Percentiles rank a stretch among this genome's conserved stretches.
Conservation (phyloP, 1,284 basidiomycete genomes). For the Coriolopsis trogii region DNA sequence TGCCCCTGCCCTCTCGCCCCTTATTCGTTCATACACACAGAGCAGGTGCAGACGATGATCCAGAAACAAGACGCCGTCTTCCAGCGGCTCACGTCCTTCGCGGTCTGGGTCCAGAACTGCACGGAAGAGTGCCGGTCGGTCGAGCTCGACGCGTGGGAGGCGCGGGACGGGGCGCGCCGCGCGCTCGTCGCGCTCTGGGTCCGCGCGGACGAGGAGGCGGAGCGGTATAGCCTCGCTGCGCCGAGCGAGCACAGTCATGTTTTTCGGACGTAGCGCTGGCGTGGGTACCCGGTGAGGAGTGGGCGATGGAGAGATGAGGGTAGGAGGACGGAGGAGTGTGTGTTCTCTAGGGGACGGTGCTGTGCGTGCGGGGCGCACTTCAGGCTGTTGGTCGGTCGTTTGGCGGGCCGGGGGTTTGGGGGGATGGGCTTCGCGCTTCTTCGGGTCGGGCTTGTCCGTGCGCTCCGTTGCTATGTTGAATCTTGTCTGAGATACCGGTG, state of each 20-base stretch:
- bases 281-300: too few relatives aligned
- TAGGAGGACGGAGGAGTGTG: too few relatives aligned
- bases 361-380: too few relatives aligned
- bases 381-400: neutral
- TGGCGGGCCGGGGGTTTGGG: too few relatives aligned
- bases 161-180: conserved; percentile 25
- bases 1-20: too few relatives aligned
- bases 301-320: too few relatives aligned
- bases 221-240: conserved; percentile 14
- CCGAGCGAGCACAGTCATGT: conserved; percentile 15
- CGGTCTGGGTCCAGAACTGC: conserved; percentile 30
- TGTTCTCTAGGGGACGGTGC: too few relatives aligned
- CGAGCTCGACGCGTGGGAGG: conserved; percentile 20
- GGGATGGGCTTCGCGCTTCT: too few relatives aligned
- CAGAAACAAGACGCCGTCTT: conserved; percentile 30
- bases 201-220: conserved; percentile 15
- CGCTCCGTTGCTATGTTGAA: too few relatives aligned
- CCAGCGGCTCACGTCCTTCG: conserved; percentile 27
- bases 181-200: conserved; percentile 29
- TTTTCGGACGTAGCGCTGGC: conserved; percentile 7
- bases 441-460: too few relatives aligned
- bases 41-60: conserved; percentile 27
- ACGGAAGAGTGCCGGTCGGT: conserved; percentile 25
- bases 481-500: too few relatives aligned
- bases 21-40: conserved; percentile 11